Base-by-base conservation (phyloP, 176 grass and related monocot species). In the Olyra latifolia region DNA sequence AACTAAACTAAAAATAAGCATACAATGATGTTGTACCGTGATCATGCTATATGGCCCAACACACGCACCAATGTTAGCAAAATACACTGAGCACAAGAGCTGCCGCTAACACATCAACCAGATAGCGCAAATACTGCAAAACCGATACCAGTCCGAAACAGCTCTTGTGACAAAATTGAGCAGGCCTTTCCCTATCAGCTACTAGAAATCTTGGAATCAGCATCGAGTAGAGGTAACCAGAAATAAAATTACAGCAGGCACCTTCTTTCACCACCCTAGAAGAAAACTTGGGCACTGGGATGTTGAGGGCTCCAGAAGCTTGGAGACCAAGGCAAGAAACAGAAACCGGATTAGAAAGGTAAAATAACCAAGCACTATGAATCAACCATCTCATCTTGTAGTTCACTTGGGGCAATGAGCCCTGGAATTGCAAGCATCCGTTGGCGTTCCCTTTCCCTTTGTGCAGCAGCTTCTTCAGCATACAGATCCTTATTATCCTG, bases 401-500 rank as follows among this genome's bases (percentile, higher is more conserved):
- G 88, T 83, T 99, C 96, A 22, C 86, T 91, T n/a, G 96, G 96
- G 69, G 96, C 96, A 76, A 99, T 99, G 32, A 99, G 96, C 73
- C 96, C 92, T 27, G 91, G 97, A 54, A 99, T 96, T 43, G 97
- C 79, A 67, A 99, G 85, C 97, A 99, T 96, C 32, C 97, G 83
- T 88, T 99, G 97, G 40, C 97, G 85, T 50, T 99, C 97, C 76
- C 87, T 85, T 46, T 99, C 97, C 84, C 93, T 91, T 85, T 96
- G 97, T 29, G 83, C 97, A 27, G 97, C 97, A 39, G 97, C 91
- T 74, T 99, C 97, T 80, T 99, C 97, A 0, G 97, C 97, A 38
- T 99, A 99, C 30, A 99, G 78, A 88, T 99, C 97, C 85, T 99
- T 99, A 70, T 99, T 99, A 84, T 99, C 97, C 97, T 99, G 88